phyloP scores from a whole-genome alignment of 768 basidiomycete genomes.

The Calvatia gigantea region DNA sequence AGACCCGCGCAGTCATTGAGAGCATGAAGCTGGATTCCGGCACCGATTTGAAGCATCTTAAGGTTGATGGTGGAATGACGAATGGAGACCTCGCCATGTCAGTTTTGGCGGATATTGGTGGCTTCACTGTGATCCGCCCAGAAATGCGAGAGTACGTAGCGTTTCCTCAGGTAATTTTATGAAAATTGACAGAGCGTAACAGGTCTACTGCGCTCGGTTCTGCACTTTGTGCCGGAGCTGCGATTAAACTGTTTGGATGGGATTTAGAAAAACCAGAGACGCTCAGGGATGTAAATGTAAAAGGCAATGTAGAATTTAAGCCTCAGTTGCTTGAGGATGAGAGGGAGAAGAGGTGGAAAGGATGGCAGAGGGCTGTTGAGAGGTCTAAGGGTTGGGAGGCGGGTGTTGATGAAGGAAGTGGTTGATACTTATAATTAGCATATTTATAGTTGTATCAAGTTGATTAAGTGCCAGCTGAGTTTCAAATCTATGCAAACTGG shows the following conservation, averaged over 20 bases:
- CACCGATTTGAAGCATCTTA: conserved; percentile 75
- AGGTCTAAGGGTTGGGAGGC: conserved; percentile 81
- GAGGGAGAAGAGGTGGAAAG: conserved; percentile 63
- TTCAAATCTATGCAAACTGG: conserved; percentile 7
- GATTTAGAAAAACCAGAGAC: conserved; percentile 82
- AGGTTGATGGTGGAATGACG: conserved; percentile 98
- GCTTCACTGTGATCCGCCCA: conserved; percentile 88
- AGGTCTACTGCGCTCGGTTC: conserved; percentile 96
- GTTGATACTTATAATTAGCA: background rate
- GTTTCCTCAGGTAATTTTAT: background rate
- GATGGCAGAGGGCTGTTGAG: conserved; percentile 90
- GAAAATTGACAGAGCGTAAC: conserved; percentile 1
- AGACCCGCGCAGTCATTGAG: conserved; percentile 92
- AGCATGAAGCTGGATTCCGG: conserved; percentile 93
- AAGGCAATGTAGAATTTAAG: conserved; percentile 68
- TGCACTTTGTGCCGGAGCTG: conserved; percentile 88
- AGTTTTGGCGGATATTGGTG: conserved; percentile 84
- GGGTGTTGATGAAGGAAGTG: conserved; percentile 29
- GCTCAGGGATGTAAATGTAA: conserved; percentile 81
- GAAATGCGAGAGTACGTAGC: conserved; percentile 90
- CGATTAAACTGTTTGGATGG: conserved; percentile 90
- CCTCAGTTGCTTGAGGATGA: conserved; percentile 51
- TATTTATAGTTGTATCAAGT: conserved; percentile 5
- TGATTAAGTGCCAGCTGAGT: conserved; percentile 7
- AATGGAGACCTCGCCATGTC: conserved; percentile 89